Evolutionary conservation across 192 early-diverging fungal genomes (phyloP).

Genomic region (Backusella parvicylindrica): DNA sequence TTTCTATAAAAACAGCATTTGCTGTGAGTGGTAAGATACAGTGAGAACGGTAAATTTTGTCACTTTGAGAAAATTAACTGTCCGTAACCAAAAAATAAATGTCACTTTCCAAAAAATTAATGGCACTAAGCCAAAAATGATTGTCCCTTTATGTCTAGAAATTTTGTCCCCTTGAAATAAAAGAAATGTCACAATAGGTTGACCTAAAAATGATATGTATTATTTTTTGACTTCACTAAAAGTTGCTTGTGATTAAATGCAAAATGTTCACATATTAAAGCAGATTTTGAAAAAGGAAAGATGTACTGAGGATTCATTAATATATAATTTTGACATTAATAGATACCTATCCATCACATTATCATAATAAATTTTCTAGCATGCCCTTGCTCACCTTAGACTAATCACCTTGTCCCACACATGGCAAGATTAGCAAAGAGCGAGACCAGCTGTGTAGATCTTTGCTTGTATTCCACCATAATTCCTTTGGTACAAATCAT

Average conservation of each 20-base stretch:
- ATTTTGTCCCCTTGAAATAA: too few relatives aligned
- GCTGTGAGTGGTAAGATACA: too few relatives aligned
- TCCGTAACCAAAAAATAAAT: too few relatives aligned
- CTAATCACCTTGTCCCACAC: constrained; percentile 1
- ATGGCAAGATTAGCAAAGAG: constrained; percentile 11
- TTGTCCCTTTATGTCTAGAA: too few relatives aligned
- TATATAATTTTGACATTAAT: constrained; percentile 8
- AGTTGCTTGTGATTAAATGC: constrained; percentile 14
- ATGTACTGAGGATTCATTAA: not conserved
- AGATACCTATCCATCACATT: constrained; percentile 4
- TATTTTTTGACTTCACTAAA: constrained; percentile 1
- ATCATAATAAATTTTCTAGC: constrained; percentile 4
- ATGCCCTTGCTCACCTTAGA: constrained; percentile 2
- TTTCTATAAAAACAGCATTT: too few relatives aligned
- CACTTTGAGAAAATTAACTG: too few relatives aligned
- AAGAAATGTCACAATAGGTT: constrained; percentile 8
- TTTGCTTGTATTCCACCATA: not conserved
- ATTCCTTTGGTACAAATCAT: constrained; percentile 12
- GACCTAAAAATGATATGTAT: too few relatives aligned
- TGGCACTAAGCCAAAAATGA: too few relatives aligned
- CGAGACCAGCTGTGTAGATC: constrained; percentile 1
- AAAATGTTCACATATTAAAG: constrained; percentile 12
- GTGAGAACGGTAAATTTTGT: too few relatives aligned
- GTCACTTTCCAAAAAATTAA: too few relatives aligned
- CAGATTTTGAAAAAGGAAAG: constrained; percentile 10